Percentiles rank a stretch among this genome's conserved stretches.
These are phyloP conservation scores for Bremia lactucae DNA, from an alignment of 352 stramenopile species.

Conservation along the genomic window DNA sequence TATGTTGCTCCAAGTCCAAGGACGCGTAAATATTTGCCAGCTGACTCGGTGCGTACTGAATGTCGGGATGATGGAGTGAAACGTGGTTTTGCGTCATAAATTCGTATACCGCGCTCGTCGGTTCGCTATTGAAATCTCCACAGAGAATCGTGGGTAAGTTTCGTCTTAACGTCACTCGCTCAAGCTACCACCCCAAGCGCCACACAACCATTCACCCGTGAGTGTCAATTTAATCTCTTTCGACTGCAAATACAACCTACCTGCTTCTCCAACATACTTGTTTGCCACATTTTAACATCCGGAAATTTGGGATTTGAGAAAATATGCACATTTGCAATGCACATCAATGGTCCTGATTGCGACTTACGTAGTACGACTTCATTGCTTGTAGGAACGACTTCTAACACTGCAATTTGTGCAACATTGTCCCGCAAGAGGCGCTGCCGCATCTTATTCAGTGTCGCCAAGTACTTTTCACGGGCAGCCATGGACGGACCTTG, in stretches of 20 bases:
- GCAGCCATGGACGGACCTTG: slow-evolving; percentile 46
- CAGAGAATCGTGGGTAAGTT: slow-evolving; percentile 93
- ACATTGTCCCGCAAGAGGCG: slow-evolving; percentile 97
- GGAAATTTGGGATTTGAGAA: slow-evolving; percentile 98
- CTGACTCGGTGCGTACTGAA: slow-evolving; percentile 59
- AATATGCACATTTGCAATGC: slow-evolving; percentile 96
- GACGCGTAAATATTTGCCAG: slow-evolving; percentile 66
- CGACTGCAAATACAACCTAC: slow-evolving; percentile 10
- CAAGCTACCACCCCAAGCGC: slow-evolving; percentile 32
- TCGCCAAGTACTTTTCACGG: slow-evolving; percentile 46
- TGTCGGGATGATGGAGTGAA: slow-evolving; percentile 84
- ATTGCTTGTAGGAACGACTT: slow-evolving; percentile 84
- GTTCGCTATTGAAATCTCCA: slow-evolving; percentile 98
- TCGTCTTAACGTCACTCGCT: slow-evolving; percentile 51
- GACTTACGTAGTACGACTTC: slow-evolving; percentile 37
- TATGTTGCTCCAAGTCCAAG: slow-evolving; percentile 86
- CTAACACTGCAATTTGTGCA: slow-evolving; percentile 93
- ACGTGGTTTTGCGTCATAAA: slow-evolving; percentile 88
- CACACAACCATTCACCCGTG: too few species aligned
- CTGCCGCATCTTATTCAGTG: slow-evolving; percentile 49
- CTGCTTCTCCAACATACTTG: slow-evolving; percentile 79
- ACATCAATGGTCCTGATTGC: slow-evolving; percentile 75
- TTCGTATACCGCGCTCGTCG: slow-evolving; percentile 94
- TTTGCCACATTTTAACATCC: slow-evolving; percentile 99
- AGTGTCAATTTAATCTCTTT: too few species aligned